Conservation (phyloP, 2,329 filamentous ascomycete species). For the Aspergillus novoparasiticus region DNA sequence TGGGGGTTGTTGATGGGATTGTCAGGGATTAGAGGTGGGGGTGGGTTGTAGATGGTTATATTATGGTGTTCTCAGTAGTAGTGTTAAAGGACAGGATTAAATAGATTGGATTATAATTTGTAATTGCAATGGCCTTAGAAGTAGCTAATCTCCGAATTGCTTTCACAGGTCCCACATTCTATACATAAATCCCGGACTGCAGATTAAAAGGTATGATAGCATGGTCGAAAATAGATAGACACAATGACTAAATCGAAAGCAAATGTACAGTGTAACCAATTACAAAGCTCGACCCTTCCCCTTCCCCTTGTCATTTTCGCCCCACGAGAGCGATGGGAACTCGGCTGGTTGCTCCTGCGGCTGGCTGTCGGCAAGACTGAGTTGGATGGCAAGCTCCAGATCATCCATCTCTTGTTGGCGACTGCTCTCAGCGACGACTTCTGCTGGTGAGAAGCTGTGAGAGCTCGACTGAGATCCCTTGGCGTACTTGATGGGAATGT, state of each 20-base stretch:
- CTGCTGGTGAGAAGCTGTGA: slow-evolving; percentile 21
- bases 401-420: slow-evolving; percentile 56
- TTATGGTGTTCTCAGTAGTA: not conserved
- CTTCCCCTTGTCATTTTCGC: slow-evolving; percentile 32
- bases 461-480: slow-evolving; percentile 27
- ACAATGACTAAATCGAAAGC: not conserved
- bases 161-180: not conserved
- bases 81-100: not conserved
- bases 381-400: slow-evolving; percentile 62
- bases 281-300: slow-evolving; percentile 36
- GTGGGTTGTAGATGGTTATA: slow-evolving; percentile 6
- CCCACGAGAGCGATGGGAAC: slow-evolving; percentile 33
- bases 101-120: not conserved
- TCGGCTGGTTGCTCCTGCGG: slow-evolving; percentile 44
- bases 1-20: slow-evolving; percentile 13
- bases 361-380: slow-evolving; percentile 63
- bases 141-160: not conserved
- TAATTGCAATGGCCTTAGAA: not conserved
- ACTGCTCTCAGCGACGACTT: slow-evolving; percentile 36
- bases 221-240: not conserved
- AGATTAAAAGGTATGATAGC: not conserved
- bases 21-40: slow-evolving; percentile 14
- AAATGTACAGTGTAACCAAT: not conserved
- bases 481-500: slow-evolving; percentile 40
- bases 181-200: not conserved